Conservation (phyloP, 192 early-diverging fungal genomes). For the Coemansia nantahalensis region DNA sequence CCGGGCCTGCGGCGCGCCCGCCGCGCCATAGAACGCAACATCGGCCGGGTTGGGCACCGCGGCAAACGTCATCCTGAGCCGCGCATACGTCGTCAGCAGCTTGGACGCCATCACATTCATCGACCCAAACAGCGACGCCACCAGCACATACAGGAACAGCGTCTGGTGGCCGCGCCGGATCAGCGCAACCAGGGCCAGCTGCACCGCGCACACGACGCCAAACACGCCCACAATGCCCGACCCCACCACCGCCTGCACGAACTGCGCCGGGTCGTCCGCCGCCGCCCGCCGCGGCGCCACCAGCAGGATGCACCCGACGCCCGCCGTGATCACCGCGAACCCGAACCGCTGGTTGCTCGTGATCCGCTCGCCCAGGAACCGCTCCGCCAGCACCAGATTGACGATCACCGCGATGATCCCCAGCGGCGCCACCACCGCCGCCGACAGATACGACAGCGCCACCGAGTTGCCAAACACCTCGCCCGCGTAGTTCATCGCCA, state of each 20-base stretch:
- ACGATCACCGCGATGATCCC: conserved; percentile 48
- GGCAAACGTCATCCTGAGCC: conserved; percentile 22
- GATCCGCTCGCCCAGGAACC: conserved; percentile 46
- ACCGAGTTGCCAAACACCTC: conserved; percentile 50
- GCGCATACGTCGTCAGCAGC: conserved; percentile 45
- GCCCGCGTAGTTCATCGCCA: conserved; percentile 47
- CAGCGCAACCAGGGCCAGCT: conserved; percentile 21
- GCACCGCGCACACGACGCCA: conserved; percentile 14
- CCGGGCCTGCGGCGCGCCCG: conserved; percentile 2
- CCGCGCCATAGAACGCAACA: conserved; percentile 38
- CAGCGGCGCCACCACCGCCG: conserved; percentile 47
- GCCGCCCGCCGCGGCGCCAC: conserved; percentile 45
- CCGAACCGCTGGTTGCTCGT: conserved; percentile 46
- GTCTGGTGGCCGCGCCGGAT: conserved; percentile 25
- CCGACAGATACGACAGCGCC: conserved; percentile 50
- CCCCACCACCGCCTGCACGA: conserved; percentile 29
- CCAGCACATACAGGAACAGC: conserved; percentile 37
- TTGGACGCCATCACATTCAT: conserved; percentile 54
- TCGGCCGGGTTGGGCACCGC: conserved; percentile 38
- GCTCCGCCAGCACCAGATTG: conserved; percentile 42
- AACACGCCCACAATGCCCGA: conserved; percentile 39
- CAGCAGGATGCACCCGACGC: conserved; percentile 40
- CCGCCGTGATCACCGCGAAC: conserved; percentile 36
- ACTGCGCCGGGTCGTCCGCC: conserved; percentile 26
- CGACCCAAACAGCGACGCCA: conserved; percentile 45